Conservation (phyloP, 306 rosid species). For the Hippophae tibetana region DNA sequence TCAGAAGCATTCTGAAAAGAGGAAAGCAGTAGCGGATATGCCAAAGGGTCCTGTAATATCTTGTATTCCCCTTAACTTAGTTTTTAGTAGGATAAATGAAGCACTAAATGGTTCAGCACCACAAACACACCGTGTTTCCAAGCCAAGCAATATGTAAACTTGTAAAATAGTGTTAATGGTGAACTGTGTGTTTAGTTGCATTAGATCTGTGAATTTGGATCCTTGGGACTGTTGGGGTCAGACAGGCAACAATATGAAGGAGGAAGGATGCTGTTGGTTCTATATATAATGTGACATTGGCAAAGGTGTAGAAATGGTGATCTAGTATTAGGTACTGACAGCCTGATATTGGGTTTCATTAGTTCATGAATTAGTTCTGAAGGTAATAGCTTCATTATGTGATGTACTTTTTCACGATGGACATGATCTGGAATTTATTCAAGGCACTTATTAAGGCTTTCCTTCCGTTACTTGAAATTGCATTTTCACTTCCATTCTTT, state of each 20-base stretch:
- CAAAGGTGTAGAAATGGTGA: constrained; percentile 56
- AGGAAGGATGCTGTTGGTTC: constrained; percentile 43
- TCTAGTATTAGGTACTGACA: constrained; percentile 36
- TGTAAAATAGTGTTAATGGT: neutral
- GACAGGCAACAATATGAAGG: constrained; percentile 26
- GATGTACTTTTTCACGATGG: constrained; percentile 22
- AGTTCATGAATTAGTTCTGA: constrained; percentile 36
- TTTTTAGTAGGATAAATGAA: constrained; percentile 82
- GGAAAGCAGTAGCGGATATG: constrained; percentile 47
- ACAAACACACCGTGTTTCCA: constrained; percentile 36
- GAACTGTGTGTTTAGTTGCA: constrained; percentile 13
- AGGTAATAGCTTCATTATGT: constrained; percentile 28
- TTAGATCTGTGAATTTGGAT: constrained; percentile 20
- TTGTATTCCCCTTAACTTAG: constrained; percentile 75
- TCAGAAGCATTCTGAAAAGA: constrained; percentile 50
- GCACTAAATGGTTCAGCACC: constrained; percentile 65
- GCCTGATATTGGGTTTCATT: constrained; percentile 45
- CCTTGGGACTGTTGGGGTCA: constrained; percentile 28
- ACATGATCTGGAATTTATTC: constrained; percentile 17
- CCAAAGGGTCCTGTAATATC: constrained; percentile 62
- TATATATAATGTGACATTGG: constrained; percentile 71
- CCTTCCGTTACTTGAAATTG: neutral
- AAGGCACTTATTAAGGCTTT: constrained; percentile 4
- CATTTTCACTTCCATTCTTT: too few relatives aligned
- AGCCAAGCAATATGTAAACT: constrained; percentile 32